Evolutionary conservation across 306 rosid genomes (phyloP).

Genomic region (Ziziphus jujuba): DNA sequence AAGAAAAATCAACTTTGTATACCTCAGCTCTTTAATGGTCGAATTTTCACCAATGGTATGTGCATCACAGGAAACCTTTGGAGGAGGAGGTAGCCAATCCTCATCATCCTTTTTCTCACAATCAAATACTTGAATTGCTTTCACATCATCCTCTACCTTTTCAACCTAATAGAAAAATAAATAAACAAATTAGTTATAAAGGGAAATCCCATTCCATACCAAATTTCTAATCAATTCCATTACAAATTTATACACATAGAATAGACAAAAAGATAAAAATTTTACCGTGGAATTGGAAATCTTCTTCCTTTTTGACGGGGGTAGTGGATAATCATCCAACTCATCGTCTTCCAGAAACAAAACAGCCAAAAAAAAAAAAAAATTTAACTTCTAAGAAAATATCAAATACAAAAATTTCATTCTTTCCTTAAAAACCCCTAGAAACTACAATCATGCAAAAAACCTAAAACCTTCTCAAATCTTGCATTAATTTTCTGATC

Average conservation of each 20-base stretch:
- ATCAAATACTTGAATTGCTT: conserved; percentile 33
- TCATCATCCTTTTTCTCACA: conserved; percentile 60
- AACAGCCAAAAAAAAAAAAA: background rate
- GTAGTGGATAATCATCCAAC: conserved; percentile 28
- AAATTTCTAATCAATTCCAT: background rate
- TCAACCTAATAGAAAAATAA: conserved; percentile 34
- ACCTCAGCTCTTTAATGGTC: conserved; percentile 74
- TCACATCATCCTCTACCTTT: conserved; percentile 24
- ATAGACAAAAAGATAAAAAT: background rate
- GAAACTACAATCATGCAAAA: background rate
- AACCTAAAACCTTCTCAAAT: background rate
- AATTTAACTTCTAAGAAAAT: background rate
- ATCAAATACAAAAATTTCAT: background rate
- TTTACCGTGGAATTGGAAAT: conserved; percentile 20
- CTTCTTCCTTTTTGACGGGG: conserved; percentile 42
- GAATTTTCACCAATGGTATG: conserved; percentile 51
- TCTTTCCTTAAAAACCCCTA: background rate
- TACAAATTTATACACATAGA: background rate
- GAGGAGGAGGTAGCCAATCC: conserved; percentile 96
- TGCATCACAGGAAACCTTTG: conserved; percentile 42
- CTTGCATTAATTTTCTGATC: background rate
- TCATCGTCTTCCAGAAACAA: conserved; percentile 49
- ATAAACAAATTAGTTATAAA: background rate
- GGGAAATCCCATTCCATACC: background rate
- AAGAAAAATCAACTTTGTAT: conserved; percentile 5